Conservation (phyloP, 176 grass and related monocot species). For the Phragmites australis region DNA sequence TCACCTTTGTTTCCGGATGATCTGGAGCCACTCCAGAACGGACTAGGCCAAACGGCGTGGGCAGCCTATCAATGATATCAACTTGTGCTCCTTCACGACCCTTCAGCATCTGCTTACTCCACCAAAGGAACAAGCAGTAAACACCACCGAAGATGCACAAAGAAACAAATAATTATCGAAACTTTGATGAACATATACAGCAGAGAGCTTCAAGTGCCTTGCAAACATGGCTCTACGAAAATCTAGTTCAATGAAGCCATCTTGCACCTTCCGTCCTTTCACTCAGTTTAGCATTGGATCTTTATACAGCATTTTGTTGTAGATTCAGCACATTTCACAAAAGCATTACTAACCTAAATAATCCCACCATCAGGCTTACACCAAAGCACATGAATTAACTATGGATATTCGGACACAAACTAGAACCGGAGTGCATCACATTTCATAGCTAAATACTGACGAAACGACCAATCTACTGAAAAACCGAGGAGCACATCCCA, state of each 20-base stretch:
- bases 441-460: background rate
- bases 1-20: slow-evolving; percentile 94
- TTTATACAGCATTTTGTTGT: background rate
- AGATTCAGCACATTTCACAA: background rate
- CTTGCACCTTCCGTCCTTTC: too few relatives aligned
- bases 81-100: slow-evolving; percentile 59
- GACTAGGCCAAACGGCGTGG: slow-evolving; percentile 85
- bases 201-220: background rate
- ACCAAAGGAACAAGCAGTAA: background rate
- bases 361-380: background rate
- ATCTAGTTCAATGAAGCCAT: background rate
- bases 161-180: background rate
- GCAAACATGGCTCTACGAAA: background rate
- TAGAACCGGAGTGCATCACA: background rate
- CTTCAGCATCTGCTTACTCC: slow-evolving; percentile 72
- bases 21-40: slow-evolving; percentile 88
- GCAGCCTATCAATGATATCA: slow-evolving; percentile 82
- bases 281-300: background rate
- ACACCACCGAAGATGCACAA: background rate
- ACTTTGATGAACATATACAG: background rate
- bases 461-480: background rate
- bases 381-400: background rate
- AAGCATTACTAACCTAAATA: background rate
- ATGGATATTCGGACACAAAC: background rate
- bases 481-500: background rate